phyloP scores from a whole-genome alignment of 1,284 basidiomycete genomes.

The Boletus mariae region DNA sequence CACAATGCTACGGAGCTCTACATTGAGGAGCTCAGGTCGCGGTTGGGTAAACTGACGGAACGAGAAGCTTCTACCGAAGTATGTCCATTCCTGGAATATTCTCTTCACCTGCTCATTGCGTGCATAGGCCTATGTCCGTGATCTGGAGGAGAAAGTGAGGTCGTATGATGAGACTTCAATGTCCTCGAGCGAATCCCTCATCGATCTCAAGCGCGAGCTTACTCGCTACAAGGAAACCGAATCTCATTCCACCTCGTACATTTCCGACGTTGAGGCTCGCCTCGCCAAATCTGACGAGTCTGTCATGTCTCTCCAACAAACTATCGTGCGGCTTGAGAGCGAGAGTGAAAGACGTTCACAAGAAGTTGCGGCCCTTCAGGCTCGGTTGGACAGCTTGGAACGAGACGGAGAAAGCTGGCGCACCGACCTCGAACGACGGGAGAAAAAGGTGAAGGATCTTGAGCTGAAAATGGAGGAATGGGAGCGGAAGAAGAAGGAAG shows the following conservation, averaged over 20 bases:
- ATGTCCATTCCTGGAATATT: constrained; percentile 16
- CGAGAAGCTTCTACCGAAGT: constrained; percentile 90
- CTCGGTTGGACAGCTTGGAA: constrained; percentile 67
- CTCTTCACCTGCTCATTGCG: constrained; percentile 9
- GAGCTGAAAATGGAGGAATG: constrained; percentile 75
- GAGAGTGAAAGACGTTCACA: constrained; percentile 70
- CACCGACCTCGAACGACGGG: constrained; percentile 77
- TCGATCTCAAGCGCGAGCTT: constrained; percentile 83
- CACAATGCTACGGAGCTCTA: constrained; percentile 81
- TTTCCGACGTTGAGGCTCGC: constrained; percentile 84
- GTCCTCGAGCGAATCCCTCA: constrained; percentile 71
- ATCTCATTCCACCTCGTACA: constrained; percentile 71
- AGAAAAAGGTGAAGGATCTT: constrained; percentile 69
- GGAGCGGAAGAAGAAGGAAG: constrained; percentile 64
- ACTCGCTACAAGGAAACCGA: constrained; percentile 75
- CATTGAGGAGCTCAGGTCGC: constrained; percentile 78
- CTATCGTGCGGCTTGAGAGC: constrained; percentile 74
- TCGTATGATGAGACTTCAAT: constrained; percentile 75
- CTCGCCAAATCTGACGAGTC: constrained; percentile 79
- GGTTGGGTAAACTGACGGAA: constrained; percentile 81
- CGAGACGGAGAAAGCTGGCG: constrained; percentile 72
- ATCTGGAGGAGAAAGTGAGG: constrained; percentile 89
- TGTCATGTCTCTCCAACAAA: constrained; percentile 61
- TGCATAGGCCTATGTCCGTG: constrained; percentile 80
- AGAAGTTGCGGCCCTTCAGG: constrained; percentile 68